A percentile compares a stretch with the other conserved stretches of the same genome.
Conservation (phyloP, 2,329 filamentous ascomycete species). For the Thielaviopsis populi region DNA sequence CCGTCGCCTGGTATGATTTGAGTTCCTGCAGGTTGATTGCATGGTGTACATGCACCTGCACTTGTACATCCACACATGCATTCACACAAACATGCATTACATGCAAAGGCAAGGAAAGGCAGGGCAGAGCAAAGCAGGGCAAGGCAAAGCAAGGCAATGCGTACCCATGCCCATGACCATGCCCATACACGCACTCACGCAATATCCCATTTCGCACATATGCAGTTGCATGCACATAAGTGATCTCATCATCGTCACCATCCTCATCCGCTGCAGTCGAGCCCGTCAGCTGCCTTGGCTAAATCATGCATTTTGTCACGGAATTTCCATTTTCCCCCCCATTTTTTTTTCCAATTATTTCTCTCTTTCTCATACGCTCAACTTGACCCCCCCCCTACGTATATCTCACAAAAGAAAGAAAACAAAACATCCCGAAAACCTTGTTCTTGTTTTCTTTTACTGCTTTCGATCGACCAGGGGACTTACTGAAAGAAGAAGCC, state of each 20-base stretch:
- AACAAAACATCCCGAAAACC: too few species aligned
- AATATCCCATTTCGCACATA: not conserved
- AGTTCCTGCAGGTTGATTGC: not conserved
- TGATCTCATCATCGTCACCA: not conserved
- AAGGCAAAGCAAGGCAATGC: too few species aligned
- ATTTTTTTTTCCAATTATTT: too few species aligned
- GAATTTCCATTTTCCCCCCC: not conserved
- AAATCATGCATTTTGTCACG: conserved; percentile 1
- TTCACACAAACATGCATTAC: not conserved
- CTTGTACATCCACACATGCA: not conserved
- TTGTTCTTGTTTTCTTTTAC: not conserved
- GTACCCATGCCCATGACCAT: not conserved
- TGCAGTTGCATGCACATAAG: conserved; percentile 3
- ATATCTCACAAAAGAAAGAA: too few species aligned
- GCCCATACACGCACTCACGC: not conserved
- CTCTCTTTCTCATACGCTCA: not conserved
- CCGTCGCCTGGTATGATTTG: not conserved
- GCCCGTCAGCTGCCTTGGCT: conserved; percentile 1
- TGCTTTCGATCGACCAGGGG: not conserved
- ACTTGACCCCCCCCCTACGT: too few species aligned
- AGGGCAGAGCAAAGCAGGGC: too few species aligned
- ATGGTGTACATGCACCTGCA: not conserved
- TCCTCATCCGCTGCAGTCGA: not conserved
- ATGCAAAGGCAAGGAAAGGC: not conserved
- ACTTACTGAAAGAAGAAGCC: not conserved